Conservation (phyloP, 2,329 filamentous ascomycete genomes). For the Curvularia eragrostidis region DNA sequence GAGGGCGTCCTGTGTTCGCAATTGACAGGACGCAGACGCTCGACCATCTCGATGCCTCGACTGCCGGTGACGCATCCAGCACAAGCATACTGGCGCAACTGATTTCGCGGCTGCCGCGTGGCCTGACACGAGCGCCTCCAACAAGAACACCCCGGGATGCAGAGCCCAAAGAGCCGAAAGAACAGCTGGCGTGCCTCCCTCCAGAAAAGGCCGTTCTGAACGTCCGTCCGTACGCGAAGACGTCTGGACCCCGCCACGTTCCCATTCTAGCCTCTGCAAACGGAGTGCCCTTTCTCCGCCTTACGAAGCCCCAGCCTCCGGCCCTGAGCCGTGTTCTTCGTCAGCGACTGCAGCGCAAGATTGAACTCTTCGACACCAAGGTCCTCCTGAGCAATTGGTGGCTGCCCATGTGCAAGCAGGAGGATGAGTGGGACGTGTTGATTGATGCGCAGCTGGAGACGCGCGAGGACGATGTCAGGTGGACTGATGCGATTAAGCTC, state of each 20-base stretch:
- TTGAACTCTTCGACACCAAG: slow-evolving; percentile 50
- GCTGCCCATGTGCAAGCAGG: slow-evolving; percentile 48
- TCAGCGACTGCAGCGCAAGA: slow-evolving; percentile 57
- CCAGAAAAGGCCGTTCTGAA: slow-evolving; percentile 54
- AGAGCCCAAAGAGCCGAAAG: slow-evolving; percentile 20
- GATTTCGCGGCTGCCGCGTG: slow-evolving; percentile 52
- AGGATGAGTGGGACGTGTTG: slow-evolving; percentile 59
- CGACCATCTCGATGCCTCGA: slow-evolving; percentile 54
- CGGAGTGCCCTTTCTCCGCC: slow-evolving; percentile 69
- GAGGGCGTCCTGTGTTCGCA: neutral
- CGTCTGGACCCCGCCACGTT: slow-evolving; percentile 63
- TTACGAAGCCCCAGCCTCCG: slow-evolving; percentile 69
- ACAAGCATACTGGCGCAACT: slow-evolving; percentile 29
- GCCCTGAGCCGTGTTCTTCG: slow-evolving; percentile 65
- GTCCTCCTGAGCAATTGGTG: slow-evolving; percentile 53
- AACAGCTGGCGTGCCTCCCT: slow-evolving; percentile 46
- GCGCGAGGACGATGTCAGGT: slow-evolving; percentile 30
- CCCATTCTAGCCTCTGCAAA: slow-evolving; percentile 65
- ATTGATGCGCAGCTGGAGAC: slow-evolving; percentile 30
- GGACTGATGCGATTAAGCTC: slow-evolving; percentile 39
- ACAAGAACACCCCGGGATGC: slow-evolving; percentile 7
- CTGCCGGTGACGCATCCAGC: slow-evolving; percentile 39
- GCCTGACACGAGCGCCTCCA: slow-evolving; percentile 32
- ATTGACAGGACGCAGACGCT: slow-evolving; percentile 43
- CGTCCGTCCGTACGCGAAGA: slow-evolving; percentile 57